Conservation (phyloP, 768 basidiomycete species). For the Russula olivacea region DNA sequence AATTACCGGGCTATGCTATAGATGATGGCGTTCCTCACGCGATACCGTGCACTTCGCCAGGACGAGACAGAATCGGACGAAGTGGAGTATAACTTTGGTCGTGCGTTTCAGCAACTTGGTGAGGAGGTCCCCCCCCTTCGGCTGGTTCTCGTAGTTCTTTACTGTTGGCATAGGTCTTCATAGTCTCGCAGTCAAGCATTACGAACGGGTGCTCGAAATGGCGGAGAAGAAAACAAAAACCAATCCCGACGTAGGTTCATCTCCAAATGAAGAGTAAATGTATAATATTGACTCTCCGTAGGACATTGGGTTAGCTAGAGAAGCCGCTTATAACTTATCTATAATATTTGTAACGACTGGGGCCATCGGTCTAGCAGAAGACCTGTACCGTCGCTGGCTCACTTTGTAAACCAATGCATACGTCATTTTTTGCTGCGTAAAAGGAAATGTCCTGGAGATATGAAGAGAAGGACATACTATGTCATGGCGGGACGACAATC, state of each 20-base stretch:
- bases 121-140: conserved; percentile 26
- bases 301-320: conserved; percentile 52
- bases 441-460: neutral
- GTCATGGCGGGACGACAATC: neutral
- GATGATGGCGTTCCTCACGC: conserved; percentile 79
- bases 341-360: conserved; percentile 78
- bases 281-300: conserved; percentile 27
- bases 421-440: neutral
- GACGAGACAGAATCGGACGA: conserved; percentile 50
- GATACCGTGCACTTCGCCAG: conserved; percentile 65
- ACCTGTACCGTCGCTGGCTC: conserved; percentile 74
- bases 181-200: conserved; percentile 79
- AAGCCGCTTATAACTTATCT: conserved; percentile 86
- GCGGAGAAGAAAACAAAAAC: conserved; percentile 41
- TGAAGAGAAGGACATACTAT: neutral
- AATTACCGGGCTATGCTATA: conserved; percentile 29
- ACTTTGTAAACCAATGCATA: conserved; percentile 38
- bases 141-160: neutral
- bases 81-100: conserved; percentile 89
- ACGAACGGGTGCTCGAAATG: conserved; percentile 65
- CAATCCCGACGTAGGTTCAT: conserved; percentile 32
- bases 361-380: conserved; percentile 61
- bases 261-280: neutral
- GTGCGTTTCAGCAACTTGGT: conserved; percentile 93
- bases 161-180: conserved; percentile 52